Evolutionary conservation across 2,329 filamentous ascomycete species (phyloP).

Genomic region (Fusarium lateritium): DNA sequence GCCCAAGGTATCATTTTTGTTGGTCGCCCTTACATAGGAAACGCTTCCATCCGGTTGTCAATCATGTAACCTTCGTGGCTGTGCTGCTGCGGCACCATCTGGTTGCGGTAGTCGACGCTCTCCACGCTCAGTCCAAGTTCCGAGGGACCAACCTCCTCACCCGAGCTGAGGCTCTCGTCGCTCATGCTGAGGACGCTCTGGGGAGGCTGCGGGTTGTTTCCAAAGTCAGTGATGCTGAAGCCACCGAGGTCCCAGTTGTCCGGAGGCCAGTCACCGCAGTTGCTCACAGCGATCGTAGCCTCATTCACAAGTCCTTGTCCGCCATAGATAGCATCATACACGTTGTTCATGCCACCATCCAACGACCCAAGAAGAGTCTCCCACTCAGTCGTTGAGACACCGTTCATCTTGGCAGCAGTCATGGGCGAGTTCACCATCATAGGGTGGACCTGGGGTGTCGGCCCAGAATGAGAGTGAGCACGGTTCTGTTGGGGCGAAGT

Average conservation of each 20-base stretch:
- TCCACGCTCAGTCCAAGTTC: constrained; percentile 62
- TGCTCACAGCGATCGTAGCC: constrained; percentile 60
- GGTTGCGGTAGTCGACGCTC: constrained; percentile 53
- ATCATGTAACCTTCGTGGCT: constrained; percentile 45
- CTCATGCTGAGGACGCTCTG: constrained; percentile 71
- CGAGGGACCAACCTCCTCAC: constrained; percentile 64
- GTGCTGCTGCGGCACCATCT: constrained; percentile 44
- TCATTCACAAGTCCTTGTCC: constrained; percentile 68
- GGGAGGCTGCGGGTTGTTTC: constrained; percentile 58
- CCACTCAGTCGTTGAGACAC: constrained; percentile 80
- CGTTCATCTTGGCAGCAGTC: constrained; percentile 53
- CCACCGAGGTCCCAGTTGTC: constrained; percentile 69
- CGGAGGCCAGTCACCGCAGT: constrained; percentile 66
- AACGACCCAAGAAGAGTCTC: constrained; percentile 84
- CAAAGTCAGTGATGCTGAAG: constrained; percentile 67
- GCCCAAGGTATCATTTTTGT: constrained; percentile 42
- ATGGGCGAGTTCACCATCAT: constrained; percentile 44
- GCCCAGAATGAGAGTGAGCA: constrained; percentile 53
- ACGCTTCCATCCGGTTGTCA: constrained; percentile 46
- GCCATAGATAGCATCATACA: constrained; percentile 88
- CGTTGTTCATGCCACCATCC: constrained; percentile 83
- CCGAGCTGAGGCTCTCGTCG: constrained; percentile 71
- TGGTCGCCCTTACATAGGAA: constrained; percentile 37
- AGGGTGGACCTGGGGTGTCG: constrained; percentile 46
- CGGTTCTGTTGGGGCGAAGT: constrained; percentile 63